Evolutionary conservation across 495 filamentous ascomycete genomes (phyloP).

Genomic region (Copromyces sp.): DNA sequence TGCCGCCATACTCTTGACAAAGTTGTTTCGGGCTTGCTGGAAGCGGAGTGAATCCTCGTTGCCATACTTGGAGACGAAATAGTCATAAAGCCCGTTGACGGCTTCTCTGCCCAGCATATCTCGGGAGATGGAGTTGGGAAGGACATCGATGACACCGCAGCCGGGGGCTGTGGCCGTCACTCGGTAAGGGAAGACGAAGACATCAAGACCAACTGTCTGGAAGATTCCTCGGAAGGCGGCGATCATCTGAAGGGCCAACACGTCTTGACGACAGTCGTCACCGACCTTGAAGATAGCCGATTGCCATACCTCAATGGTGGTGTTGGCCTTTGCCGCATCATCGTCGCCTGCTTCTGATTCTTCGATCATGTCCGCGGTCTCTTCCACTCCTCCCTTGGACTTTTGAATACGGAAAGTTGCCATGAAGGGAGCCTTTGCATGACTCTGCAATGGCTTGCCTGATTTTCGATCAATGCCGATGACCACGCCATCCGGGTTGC

Average conservation of each 20-base stretch:
- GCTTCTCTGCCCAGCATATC: slow-evolving; percentile 98
- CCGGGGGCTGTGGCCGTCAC: slow-evolving; percentile 98
- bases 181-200: slow-evolving; percentile 93
- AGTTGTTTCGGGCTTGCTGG: slow-evolving; percentile 92
- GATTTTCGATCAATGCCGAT: slow-evolving; percentile 97
- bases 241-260: slow-evolving; percentile 95
- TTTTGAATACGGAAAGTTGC: slow-evolving; percentile 95
- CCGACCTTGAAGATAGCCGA: slow-evolving; percentile 99
- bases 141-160: slow-evolving; percentile 94
- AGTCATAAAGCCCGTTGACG: slow-evolving; percentile 95
- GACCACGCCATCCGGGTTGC: slow-evolving; percentile 92
- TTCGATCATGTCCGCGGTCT: slow-evolving; percentile 35
- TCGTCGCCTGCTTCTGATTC: slow-evolving; percentile 26
- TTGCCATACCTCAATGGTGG: slow-evolving; percentile 90
- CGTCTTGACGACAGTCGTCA: slow-evolving; percentile 95
- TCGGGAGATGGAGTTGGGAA: slow-evolving; percentile 94
- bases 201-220: slow-evolving; percentile 83
- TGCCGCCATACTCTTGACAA: slow-evolving; percentile 99
- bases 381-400: slow-evolving; percentile 43
- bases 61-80: slow-evolving; percentile 94
- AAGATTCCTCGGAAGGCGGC: slow-evolving; percentile 95
- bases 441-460: slow-evolving; percentile 91
- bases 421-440: slow-evolving; percentile 98
- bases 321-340: slow-evolving; percentile 30
- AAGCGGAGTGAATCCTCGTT: slow-evolving; percentile 88